These are phyloP conservation scores for Waltergamsia citrina DNA, from an alignment of 2,329 filamentous ascomycete species.

Conservation along the genomic window DNA sequence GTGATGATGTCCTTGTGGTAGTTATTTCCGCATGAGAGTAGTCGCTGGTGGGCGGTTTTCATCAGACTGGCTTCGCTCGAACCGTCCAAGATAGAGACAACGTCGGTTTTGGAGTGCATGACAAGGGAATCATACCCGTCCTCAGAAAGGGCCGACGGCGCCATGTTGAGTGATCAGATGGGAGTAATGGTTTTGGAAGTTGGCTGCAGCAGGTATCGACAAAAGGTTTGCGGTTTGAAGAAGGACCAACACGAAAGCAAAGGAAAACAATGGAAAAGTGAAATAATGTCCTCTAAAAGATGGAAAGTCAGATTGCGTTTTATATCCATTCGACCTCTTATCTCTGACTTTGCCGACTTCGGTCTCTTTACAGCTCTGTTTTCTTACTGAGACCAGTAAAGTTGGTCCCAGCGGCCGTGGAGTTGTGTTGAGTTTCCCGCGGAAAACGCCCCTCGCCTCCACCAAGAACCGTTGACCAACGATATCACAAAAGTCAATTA, in stretches of 20 bases:
- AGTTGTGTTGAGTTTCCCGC: constrained; percentile 7
- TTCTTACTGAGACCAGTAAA: too few relatives aligned
- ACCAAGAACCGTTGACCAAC: neutral
- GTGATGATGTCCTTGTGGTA: constrained; percentile 26
- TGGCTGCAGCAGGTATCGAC: too few relatives aligned
- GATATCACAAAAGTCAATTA: constrained; percentile 8
- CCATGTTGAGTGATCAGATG: neutral
- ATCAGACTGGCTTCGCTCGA: constrained; percentile 11
- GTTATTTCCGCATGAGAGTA: constrained; percentile 15
- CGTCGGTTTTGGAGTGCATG: constrained; percentile 5
- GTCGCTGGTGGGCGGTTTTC: constrained; percentile 12
- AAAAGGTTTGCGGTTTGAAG: too few relatives aligned
- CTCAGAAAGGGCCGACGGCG: neutral
- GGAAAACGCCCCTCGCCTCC: constrained; percentile 4
- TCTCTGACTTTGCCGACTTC: too few relatives aligned
- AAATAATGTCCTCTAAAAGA: too few relatives aligned
- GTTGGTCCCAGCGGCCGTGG: too few relatives aligned
- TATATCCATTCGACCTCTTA: too few relatives aligned
- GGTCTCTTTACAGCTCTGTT: too few relatives aligned
- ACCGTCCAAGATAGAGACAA: constrained; percentile 10
- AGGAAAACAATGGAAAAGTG: too few relatives aligned
- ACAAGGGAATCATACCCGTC: neutral
- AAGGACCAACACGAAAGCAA: too few relatives aligned
- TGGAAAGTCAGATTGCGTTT: too few relatives aligned
- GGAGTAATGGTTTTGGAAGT: neutral